Evolutionary conservation across 139 green algal species (phyloP).

Genomic region (Limnomonas spitsbergensis): DNA sequence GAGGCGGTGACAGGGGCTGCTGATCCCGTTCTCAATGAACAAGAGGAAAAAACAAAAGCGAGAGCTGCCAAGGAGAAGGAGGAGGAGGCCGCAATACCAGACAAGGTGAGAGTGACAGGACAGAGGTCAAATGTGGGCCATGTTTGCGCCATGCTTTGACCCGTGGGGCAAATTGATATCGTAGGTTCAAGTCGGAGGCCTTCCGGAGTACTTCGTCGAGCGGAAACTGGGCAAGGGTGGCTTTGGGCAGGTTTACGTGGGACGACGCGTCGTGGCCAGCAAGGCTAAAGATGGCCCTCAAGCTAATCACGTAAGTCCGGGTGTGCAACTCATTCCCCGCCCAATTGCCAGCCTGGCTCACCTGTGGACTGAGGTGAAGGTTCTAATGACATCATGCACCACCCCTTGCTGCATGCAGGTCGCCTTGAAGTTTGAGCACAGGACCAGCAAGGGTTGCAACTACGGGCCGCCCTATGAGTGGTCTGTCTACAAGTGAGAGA

Average conservation of each 20-base stretch:
- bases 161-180: background rate
- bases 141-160: too few relatives aligned
- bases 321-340: constrained; percentile 68
- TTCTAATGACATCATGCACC: constrained; percentile 38
- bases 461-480: constrained; percentile 98
- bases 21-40: background rate
- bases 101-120: constrained; percentile 67
- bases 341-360: constrained; percentile 97
- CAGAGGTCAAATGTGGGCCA: too few relatives aligned
- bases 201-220: constrained; percentile 84
- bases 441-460: constrained; percentile 93
- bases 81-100: constrained; percentile 40
- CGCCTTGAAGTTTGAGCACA: constrained; percentile 97
- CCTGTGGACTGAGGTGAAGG: constrained; percentile 98
- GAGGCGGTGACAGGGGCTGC: background rate
- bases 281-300: constrained; percentile 73
- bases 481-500: constrained; percentile 89
- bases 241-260: constrained; percentile 92
- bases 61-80: constrained; percentile 35
- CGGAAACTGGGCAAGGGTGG: constrained; percentile 91
- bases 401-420: constrained; percentile 72
- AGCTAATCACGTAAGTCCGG: constrained; percentile 66
- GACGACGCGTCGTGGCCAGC: constrained; percentile 54
- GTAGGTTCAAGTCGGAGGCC: constrained; percentile 20
- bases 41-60: background rate